Percentiles rank a stretch among this genome's conserved stretches.
Conservation (phyloP, 768 basidiomycete species). For the Psilocybe cubensis region DNA sequence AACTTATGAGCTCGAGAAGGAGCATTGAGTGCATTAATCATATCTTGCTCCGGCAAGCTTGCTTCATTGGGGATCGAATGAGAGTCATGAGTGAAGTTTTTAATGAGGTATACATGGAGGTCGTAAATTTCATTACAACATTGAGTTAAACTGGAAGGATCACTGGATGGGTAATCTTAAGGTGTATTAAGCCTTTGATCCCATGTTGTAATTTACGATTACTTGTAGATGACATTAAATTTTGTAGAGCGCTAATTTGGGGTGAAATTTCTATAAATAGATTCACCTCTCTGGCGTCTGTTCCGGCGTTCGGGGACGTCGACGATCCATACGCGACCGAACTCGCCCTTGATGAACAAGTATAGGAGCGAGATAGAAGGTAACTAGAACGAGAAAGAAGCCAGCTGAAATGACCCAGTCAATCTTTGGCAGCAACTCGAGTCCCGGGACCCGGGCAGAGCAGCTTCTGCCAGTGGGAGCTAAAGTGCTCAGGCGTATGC, state of each 20-base stretch:
- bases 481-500: background rate
- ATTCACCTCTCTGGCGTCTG: background rate
- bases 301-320: background rate
- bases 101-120: background rate
- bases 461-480: background rate
- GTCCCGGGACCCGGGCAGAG: background rate
- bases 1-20: too few species aligned
- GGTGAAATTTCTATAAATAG: background rate
- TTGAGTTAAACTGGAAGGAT: too few species aligned
- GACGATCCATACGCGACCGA: slow-evolving; percentile 1
- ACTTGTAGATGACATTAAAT: too few species aligned
- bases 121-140: background rate
- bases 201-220: too few species aligned
- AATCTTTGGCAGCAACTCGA: background rate
- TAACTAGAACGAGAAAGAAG: background rate
- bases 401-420: background rate
- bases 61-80: too few species aligned
- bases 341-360: background rate
- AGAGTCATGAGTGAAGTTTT: too few species aligned
- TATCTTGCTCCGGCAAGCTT: background rate
- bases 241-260: background rate
- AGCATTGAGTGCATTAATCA: background rate
- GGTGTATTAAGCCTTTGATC: too few species aligned
- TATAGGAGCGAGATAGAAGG: background rate
- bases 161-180: too few species aligned